phyloP scores from a whole-genome alignment of 148 eudicot genomes.

The Camellia granthamiana region DNA sequence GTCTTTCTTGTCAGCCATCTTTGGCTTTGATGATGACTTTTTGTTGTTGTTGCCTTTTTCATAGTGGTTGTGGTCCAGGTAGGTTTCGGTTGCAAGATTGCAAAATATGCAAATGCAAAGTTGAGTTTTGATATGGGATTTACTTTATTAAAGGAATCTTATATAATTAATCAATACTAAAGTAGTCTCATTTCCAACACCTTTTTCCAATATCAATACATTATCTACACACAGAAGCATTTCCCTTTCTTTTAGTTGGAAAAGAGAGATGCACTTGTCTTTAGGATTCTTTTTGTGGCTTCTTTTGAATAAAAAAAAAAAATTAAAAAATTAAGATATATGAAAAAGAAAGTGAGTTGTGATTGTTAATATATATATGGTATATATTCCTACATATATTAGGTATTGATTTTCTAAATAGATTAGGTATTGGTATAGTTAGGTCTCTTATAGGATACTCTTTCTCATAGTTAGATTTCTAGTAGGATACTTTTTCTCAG shows the following conservation, averaged over 20 bases:
- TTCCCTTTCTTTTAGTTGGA: constrained; percentile 25
- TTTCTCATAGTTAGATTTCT: too few species aligned
- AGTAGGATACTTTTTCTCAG: too few species aligned
- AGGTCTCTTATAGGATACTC: too few species aligned
- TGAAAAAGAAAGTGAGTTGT: constrained; percentile 9
- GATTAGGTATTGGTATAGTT: too few species aligned
- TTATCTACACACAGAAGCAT: constrained; percentile 11
- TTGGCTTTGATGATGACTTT: constrained; percentile 17
- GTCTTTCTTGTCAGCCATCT: constrained; percentile 18
- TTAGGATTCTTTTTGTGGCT: constrained; percentile 13
- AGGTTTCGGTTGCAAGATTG: constrained; percentile 3
- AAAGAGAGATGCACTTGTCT: constrained; percentile 20
- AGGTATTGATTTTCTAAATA: too few species aligned
- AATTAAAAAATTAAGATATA: background rate
- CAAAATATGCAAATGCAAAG: background rate
- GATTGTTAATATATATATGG: too few species aligned
- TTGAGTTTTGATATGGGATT: constrained; percentile 14
- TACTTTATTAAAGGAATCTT: constrained; percentile 20
- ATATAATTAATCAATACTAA: background rate
- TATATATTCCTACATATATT: too few species aligned
- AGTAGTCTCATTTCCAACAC: constrained; percentile 13
- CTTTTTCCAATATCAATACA: constrained; percentile 1
- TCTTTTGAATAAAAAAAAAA: constrained; percentile 14
- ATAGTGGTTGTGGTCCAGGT: background rate
- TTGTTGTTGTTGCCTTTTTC: constrained; percentile 1